Conservation (phyloP, 176 grass and related monocot species). For the Ananas comosus region DNA sequence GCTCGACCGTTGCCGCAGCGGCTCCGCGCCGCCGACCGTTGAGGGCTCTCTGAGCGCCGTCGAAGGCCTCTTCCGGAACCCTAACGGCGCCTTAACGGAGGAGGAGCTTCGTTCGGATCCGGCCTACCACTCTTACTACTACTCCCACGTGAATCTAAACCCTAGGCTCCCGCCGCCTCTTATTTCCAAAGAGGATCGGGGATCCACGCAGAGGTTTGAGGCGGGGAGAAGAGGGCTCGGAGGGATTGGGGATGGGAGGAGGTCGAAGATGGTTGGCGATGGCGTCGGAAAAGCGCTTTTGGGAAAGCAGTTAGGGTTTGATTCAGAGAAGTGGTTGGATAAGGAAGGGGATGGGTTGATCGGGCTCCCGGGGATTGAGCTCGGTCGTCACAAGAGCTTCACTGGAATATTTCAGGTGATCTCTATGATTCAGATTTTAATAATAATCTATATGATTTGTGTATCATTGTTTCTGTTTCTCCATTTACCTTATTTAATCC, state of each 20-base stretch:
- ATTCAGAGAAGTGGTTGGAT: slow-evolving; percentile 4
- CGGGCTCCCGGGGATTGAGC: slow-evolving; percentile 37
- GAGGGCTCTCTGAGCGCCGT: slow-evolving; percentile 31
- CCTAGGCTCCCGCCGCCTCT: slow-evolving; percentile 58
- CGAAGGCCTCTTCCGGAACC: slow-evolving; percentile 5
- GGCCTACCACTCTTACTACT: slow-evolving; percentile 58
- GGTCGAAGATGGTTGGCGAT: slow-evolving; percentile 4
- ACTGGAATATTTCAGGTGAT: slow-evolving; percentile 59
- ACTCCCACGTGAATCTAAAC: slow-evolving; percentile 68
- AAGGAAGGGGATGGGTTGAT: slow-evolving; percentile 17
- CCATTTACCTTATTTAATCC: neutral
- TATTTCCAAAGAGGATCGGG: slow-evolving; percentile 66
- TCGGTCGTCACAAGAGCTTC: slow-evolving; percentile 41
- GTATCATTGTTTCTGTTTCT: neutral
- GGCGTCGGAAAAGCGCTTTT: neutral
- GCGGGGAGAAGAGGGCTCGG: slow-evolving; percentile 13
- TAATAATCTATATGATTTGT: neutral
- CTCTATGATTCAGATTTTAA: slow-evolving; percentile 14
- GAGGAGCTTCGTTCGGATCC: slow-evolving; percentile 58
- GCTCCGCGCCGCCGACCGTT: slow-evolving; percentile 62
- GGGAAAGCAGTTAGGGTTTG: neutral
- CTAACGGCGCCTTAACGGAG: slow-evolving; percentile 26
- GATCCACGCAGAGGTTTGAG: slow-evolving; percentile 37
- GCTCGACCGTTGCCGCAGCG: slow-evolving; percentile 61
- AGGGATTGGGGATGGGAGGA: slow-evolving; percentile 51